A percentile compares a stretch with the other conserved stretches of the same genome.
Conservation (phyloP, 345 rosid genomes). For the Aquilaria sinensis region DNA sequence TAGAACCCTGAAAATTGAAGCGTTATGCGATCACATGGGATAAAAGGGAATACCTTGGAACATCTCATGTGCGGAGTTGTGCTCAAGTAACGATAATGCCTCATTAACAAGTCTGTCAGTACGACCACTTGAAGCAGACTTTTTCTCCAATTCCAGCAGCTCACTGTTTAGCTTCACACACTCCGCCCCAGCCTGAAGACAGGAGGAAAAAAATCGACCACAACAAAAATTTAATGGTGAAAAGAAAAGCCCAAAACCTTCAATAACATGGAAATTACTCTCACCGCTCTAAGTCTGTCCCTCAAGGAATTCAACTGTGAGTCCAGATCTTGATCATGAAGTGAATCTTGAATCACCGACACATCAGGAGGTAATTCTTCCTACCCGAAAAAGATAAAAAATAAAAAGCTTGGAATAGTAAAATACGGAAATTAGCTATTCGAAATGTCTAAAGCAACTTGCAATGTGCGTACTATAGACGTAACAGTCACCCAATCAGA, state of each 20-base stretch:
- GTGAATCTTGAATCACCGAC: constrained; percentile 26
- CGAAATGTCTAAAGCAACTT: too few species aligned
- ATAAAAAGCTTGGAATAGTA: background rate
- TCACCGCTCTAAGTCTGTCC: constrained; percentile 56
- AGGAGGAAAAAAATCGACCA: background rate
- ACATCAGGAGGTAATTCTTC: constrained; percentile 27
- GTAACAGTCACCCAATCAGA: background rate
- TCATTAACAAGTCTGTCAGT: constrained; percentile 45
- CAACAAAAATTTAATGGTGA: background rate
- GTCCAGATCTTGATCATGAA: constrained; percentile 49
- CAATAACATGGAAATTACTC: constrained; percentile 6
- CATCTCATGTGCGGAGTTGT: constrained; percentile 36
- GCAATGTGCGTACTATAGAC: background rate
- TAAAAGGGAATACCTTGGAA: constrained; percentile 46
- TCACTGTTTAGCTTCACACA: constrained; percentile 52
- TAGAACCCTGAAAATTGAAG: background rate
- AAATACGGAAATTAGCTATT: too few species aligned
- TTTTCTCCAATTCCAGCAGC: constrained; percentile 52
- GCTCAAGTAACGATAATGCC: constrained; percentile 42
- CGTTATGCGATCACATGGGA: background rate
- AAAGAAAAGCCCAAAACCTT: background rate
- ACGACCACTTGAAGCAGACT: constrained; percentile 34
- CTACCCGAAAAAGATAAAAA: constrained; percentile 18
- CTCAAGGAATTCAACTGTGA: constrained; percentile 57
- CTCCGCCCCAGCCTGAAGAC: constrained; percentile 48